phyloP scores from a whole-genome alignment of 352 stramenopile genomes.

The Pythium dissotocum region DNA sequence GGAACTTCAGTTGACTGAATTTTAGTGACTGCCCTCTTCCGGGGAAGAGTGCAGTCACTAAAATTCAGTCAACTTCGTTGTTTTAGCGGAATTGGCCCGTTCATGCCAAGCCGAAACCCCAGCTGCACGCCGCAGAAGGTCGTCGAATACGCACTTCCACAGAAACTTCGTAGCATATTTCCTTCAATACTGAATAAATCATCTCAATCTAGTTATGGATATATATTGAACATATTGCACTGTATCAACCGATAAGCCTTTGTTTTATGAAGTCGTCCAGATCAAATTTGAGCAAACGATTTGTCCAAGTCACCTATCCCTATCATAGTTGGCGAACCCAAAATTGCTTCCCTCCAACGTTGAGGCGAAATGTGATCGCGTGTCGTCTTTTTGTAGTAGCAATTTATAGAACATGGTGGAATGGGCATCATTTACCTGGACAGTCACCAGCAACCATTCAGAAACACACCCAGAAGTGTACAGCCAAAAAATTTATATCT shows the following conservation, averaged over 20 bases:
- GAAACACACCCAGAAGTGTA: background rate
- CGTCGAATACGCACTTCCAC: background rate
- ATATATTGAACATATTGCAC: background rate
- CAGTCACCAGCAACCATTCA: background rate
- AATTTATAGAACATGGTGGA: background rate
- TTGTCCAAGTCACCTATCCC: background rate
- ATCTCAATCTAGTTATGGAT: background rate
- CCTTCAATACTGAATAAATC: background rate
- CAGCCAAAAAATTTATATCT: slow-evolving; percentile 3
- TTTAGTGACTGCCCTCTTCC: too few relatives aligned
- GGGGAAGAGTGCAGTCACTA: background rate
- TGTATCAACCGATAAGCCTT: background rate
- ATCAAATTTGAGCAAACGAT: too few relatives aligned
- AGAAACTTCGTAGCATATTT: background rate
- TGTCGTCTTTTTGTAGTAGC: background rate
- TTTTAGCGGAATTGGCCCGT: background rate
- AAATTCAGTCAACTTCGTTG: background rate
- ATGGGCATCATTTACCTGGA: background rate
- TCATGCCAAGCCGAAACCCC: background rate
- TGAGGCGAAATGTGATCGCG: slow-evolving; percentile 1
- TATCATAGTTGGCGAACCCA: background rate
- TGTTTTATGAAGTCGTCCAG: background rate
- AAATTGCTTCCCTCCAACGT: background rate
- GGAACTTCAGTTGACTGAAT: too few relatives aligned
- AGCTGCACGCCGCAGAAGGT: background rate